Base-by-base conservation (phyloP, 2,329 filamentous ascomycete species). In the Claviceps monticola region DNA sequence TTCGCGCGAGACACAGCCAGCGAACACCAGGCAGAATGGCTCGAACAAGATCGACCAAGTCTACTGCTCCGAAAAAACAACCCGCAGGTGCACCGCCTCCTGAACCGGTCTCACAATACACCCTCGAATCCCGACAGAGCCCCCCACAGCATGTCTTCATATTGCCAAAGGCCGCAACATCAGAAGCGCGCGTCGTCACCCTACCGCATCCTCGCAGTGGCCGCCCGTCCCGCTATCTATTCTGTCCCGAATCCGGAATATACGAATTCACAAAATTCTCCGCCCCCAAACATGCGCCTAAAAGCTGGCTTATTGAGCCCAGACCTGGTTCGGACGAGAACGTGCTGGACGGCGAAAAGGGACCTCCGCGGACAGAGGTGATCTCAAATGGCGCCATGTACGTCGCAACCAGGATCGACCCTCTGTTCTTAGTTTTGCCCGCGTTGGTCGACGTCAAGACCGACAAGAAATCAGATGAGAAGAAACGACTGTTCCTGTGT, bases 331-430 rank as follows among this genome's bases (percentile, higher is more conserved):
- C 51, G 57, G 49, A 44, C 4, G 55, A 59, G 6, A 56, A 62
- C 11, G 54, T 59, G 9, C 23, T 55, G 34, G 52, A 55, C 17
- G 50, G 53, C 8, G 59, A 55, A 17, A 43, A 44, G 38, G 48
- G 54, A n/a, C 49, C 55, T 58, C 51, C 37, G 4, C 57, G 58
- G 26, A 56, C 58, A 36, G 59, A 63, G 26, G 58, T 88, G 23
- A 76, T 82, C 37, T 82, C 82, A 60, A 75, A 74, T 44, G 81
- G 88, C 37, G 82, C 89, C 54, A 70, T 97, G n/a, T 84, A 86
- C 60, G 69, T 97, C 54, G 88, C 91, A 8, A 95, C 93, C 1
- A 79, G 82, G 2, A 73, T 95, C 51, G 93, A 98, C 65, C 78
- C 87, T 5, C 63, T 96, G 3, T 97, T 97, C 69, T 73, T 97